Evolutionary conservation across 352 stramenopile species (phyloP), one percentile per base, ranked within the genome.

Genomic region (Phytophthora rubi): DNA sequence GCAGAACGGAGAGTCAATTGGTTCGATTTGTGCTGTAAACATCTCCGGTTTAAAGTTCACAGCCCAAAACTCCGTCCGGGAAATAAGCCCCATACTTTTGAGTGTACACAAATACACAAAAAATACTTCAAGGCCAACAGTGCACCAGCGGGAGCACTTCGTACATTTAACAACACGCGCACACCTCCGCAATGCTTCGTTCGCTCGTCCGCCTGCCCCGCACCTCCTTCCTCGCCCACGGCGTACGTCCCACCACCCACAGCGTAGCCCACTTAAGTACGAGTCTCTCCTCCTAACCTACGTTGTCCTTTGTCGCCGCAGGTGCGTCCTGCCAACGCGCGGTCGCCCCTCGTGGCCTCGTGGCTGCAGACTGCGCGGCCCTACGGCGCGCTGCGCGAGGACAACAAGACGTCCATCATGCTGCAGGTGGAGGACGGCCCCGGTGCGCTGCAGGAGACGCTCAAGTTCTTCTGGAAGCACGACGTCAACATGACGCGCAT

Each of bases 381-480:
- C 48, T 76, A 72, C 39, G 74, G 80, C 9, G 57, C 68, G 0
- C 37, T 60, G 42, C 26, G 26, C 23, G 85, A 91, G 53, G 70
- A 88, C 69, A 71, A 76, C 64, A 94, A 94, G 83, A 94, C 83
- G 48, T 91, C 83, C 60, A 77, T 94, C 49, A 63, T 92, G 59
- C 71, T 94, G n/a, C 80, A 94, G 54, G 84, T 92, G 18, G 77
- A 89, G 60, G 87, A 94, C 57, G 77, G 81, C 3, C 81, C 85
- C 23, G 97, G 97, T 16, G 91, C 95, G 18, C 80, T 99, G 49
- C 91, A 98, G 70, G 91, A 99, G 49, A 97, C 98, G 66, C 82
- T 99, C 65, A 92, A 90, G 77, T 98, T 97, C 65, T 99, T 99
- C 83, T 98, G 94, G 93, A 98, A 98, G 73, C 96, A 98, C 77